Evolutionary conservation across 441 rosid genomes (phyloP).

Genomic region (Flueggea neowawraea): DNA sequence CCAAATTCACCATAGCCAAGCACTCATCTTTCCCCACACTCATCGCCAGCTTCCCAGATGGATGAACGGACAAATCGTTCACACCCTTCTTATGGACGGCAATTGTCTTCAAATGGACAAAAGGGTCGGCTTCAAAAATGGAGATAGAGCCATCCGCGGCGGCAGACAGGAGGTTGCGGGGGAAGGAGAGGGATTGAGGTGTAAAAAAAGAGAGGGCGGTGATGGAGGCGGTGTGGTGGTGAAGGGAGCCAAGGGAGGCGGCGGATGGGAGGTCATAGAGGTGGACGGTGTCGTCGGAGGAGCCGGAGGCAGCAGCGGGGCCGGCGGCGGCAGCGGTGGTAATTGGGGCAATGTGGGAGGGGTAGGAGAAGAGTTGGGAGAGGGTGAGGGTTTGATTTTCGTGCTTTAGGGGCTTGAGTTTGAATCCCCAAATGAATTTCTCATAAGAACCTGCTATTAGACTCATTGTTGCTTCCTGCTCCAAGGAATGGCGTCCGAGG

Average conservation of each 20-base stretch:
- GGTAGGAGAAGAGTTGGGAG: constrained; percentile 73
- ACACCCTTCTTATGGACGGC: constrained; percentile 62
- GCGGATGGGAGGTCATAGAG: constrained; percentile 81
- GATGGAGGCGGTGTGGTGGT: constrained; percentile 58
- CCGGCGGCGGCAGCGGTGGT: constrained; percentile 72
- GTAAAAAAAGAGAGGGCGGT: constrained; percentile 75
- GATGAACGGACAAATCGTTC: constrained; percentile 75
- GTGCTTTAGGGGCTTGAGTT: constrained; percentile 56
- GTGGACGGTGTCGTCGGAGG: constrained; percentile 77
- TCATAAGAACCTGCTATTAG: constrained; percentile 90
- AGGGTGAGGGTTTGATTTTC: constrained; percentile 44
- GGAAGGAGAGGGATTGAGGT: constrained; percentile 69
- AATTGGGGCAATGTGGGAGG: constrained; percentile 75
- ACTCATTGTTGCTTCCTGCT: constrained; percentile 34
- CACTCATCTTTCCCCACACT: constrained; percentile 81
- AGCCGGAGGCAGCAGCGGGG: constrained; percentile 80
- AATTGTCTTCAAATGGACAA: constrained; percentile 69
- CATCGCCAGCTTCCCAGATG: constrained; percentile 76
- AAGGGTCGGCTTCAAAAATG: constrained; percentile 83
- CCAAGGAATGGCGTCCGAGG: not conserved
- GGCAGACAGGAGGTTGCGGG: constrained; percentile 82
- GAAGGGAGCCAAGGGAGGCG: constrained; percentile 78
- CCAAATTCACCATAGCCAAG: constrained; percentile 82
- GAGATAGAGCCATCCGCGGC: constrained; percentile 78
- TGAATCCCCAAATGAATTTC: constrained; percentile 87